phyloP scores from a whole-genome alignment of 2,329 filamentous ascomycete genomes.

The Chaetoscypha palmicola region DNA sequence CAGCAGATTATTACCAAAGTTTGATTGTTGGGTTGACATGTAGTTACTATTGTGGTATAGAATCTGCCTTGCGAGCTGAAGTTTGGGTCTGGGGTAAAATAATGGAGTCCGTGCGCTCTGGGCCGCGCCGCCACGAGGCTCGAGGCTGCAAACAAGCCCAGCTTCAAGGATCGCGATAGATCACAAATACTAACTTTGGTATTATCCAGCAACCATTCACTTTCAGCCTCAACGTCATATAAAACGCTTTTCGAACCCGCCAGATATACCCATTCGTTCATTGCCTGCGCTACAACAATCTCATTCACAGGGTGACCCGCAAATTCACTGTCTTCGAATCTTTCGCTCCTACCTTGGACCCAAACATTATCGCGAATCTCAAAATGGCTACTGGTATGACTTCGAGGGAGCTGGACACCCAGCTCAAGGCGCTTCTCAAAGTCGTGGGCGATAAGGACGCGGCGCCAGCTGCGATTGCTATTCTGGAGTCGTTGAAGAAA shows the following conservation, averaged over 20 bases:
- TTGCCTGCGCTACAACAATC: too few species aligned
- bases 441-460: slow-evolving; percentile 70
- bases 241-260: too few species aligned
- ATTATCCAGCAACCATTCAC: not conserved
- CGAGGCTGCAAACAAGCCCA: slow-evolving; percentile 1
- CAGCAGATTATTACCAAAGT: too few species aligned
- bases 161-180: too few species aligned
- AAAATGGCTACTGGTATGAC: slow-evolving; percentile 21
- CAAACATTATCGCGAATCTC: not conserved
- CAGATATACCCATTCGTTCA: too few species aligned
- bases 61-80: too few species aligned
- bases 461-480: slow-evolving; percentile 59
- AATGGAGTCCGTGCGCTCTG: not conserved
- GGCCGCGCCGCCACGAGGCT: not conserved
- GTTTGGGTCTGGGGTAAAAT: not conserved
- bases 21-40: too few species aligned
- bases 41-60: too few species aligned
- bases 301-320: too few species aligned
- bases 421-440: slow-evolving; percentile 60
- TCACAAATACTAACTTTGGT: not conserved
- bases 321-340: too few species aligned
- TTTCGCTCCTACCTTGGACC: not conserved
- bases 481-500: slow-evolving; percentile 73
- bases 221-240: not conserved
- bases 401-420: slow-evolving; percentile 26